Evolutionary conservation across 352 stramenopile genomes (phyloP).

Genomic region (Thalassiosira tumida): DNA sequence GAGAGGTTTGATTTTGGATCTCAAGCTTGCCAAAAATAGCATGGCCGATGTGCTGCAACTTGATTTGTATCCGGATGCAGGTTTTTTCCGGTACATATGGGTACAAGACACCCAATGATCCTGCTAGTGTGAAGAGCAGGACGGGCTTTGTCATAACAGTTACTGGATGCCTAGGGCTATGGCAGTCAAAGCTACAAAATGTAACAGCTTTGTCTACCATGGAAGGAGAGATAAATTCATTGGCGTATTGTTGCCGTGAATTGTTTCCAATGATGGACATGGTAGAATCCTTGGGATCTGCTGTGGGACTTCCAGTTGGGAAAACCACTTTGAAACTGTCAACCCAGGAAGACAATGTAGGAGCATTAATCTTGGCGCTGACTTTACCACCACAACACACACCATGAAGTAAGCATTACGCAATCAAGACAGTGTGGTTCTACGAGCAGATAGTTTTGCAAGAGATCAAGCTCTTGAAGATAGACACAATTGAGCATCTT

Average conservation of each 20-base stretch:
- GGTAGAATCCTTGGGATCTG: neutral
- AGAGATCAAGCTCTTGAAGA: neutral
- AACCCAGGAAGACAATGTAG: slow-evolving; percentile 56
- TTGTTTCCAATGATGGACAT: slow-evolving; percentile 53
- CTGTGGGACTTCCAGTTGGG: neutral
- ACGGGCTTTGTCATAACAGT: slow-evolving; percentile 75
- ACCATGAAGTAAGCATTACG: slow-evolving; percentile 8
- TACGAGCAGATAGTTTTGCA: neutral
- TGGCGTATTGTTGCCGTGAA: neutral
- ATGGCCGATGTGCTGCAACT: slow-evolving; percentile 33
- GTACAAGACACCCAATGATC: slow-evolving; percentile 62
- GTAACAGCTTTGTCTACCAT: slow-evolving; percentile 15
- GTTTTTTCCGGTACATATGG: slow-evolving; percentile 71
- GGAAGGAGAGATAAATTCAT: slow-evolving; percentile 9
- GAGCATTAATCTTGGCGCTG: slow-evolving; percentile 25
- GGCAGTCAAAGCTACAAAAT: slow-evolving; percentile 3
- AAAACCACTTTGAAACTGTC: neutral
- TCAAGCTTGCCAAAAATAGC: slow-evolving; percentile 8
- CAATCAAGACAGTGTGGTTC: neutral
- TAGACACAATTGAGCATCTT: slow-evolving; percentile 22
- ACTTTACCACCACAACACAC: slow-evolving; percentile 2
- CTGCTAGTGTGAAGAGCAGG: slow-evolving; percentile 67
- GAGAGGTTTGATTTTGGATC: slow-evolving; percentile 60
- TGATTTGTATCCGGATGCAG: slow-evolving; percentile 73
- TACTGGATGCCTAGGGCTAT: slow-evolving; percentile 59